Percentiles rank a stretch among this genome's conserved stretches.
Conservation (phyloP, 179 eudicot genomes). For the Pouteria campechiana region DNA sequence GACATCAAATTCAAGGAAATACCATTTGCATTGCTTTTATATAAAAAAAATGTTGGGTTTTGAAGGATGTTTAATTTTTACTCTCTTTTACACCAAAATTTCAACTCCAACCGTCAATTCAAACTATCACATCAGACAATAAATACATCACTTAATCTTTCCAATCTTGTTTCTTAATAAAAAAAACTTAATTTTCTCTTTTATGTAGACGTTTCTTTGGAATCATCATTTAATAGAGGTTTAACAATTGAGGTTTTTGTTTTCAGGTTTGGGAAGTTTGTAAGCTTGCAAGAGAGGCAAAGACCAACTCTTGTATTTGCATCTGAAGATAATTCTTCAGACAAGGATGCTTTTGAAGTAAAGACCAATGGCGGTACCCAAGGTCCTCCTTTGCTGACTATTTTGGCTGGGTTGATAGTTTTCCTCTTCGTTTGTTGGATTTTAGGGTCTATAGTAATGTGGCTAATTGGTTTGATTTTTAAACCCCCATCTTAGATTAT, state of each 20-base stretch:
- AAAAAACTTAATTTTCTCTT: too few relatives aligned
- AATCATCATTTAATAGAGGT: too few relatives aligned
- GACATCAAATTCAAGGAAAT: too few relatives aligned
- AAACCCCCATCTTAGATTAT: slow-evolving; percentile 8
- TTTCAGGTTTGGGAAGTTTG: slow-evolving; percentile 10
- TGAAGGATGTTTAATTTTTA: too few relatives aligned
- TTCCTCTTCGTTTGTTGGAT: slow-evolving; percentile 20
- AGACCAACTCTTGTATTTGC: slow-evolving; percentile 15
- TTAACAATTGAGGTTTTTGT: too few relatives aligned
- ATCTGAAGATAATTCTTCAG: slow-evolving; percentile 14
- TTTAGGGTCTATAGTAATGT: slow-evolving; percentile 22
- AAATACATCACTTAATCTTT: too few relatives aligned
- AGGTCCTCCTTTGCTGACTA: slow-evolving; percentile 40
- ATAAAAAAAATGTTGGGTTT: too few relatives aligned
- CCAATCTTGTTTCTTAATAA: not conserved
- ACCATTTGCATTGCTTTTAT: too few relatives aligned
- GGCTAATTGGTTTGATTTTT: slow-evolving; percentile 21
- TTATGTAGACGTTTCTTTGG: too few relatives aligned
- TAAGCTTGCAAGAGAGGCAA: slow-evolving; percentile 12
- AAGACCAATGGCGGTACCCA: slow-evolving; percentile 4
- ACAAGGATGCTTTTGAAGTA: slow-evolving; percentile 1
- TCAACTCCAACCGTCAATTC: too few relatives aligned
- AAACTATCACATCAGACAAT: too few relatives aligned
- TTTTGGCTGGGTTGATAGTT: slow-evolving; percentile 31
- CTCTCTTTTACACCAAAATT: too few relatives aligned